Conservation (phyloP, 2,329 filamentous ascomycete species). For the Cercospora brassicicola region DNA sequence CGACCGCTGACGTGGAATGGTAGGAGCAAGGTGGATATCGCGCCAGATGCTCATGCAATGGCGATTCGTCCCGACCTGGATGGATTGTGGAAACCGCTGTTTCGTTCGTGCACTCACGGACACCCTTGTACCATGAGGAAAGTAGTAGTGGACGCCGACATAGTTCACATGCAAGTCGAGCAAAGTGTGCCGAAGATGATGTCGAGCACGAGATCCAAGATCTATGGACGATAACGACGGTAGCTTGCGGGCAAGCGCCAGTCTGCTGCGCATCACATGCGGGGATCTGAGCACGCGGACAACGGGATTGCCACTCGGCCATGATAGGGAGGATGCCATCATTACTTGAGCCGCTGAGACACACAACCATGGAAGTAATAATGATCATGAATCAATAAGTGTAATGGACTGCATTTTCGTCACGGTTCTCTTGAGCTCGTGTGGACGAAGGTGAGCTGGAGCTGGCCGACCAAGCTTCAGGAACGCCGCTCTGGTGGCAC, state of each 20-base stretch:
- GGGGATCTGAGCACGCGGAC: conserved; percentile 3
- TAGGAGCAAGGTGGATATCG: not conserved
- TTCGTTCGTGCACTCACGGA: not conserved
- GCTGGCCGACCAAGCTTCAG: conserved; percentile 1
- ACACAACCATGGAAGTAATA: not conserved
- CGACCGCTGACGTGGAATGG: not conserved
- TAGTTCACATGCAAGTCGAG: not conserved
- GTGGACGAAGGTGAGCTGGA: not conserved
- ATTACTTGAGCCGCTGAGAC: not conserved
- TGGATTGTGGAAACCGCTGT: not conserved
- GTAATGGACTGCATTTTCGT: not conserved
- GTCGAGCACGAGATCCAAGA: not conserved
- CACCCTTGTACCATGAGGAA: not conserved
- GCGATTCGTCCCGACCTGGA: not conserved
- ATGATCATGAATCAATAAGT: too few relatives aligned
- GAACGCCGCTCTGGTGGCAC: not conserved
- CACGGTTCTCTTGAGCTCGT: not conserved
- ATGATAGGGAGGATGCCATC: not conserved
- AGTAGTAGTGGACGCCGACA: not conserved
- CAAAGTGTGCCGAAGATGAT: not conserved
- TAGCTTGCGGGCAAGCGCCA: conserved; percentile 2
- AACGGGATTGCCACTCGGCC: conserved; percentile 4
- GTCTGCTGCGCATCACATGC: conserved; percentile 2
- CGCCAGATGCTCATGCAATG: not conserved
- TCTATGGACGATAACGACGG: not conserved